A percentile compares a stretch with the other conserved stretches of the same genome.
phyloP scores from a whole-genome alignment of 2,329 filamentous ascomycete species.

The Chaetomiaceae sp. region DNA sequence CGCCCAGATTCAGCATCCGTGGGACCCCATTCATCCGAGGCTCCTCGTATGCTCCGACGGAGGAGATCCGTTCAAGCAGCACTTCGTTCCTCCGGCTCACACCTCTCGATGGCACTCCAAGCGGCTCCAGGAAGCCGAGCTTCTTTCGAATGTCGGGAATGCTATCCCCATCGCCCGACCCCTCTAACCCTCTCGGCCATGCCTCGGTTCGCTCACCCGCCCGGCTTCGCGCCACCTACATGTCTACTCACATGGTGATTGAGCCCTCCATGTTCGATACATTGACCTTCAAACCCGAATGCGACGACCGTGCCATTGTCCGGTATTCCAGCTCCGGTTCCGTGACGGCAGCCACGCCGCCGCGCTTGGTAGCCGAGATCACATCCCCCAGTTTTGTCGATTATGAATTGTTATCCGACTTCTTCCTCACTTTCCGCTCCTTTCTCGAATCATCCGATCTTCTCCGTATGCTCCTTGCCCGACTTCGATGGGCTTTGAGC shows the following conservation, averaged over 20 bases:
- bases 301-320: constrained; percentile 75
- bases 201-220: constrained; percentile 40
- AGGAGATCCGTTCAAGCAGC: constrained; percentile 64
- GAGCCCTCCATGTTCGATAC: constrained; percentile 77
- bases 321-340: constrained; percentile 70
- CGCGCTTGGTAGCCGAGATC: constrained; percentile 89
- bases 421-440: constrained; percentile 90
- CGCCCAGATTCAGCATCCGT: constrained; percentile 70
- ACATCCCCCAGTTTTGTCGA: constrained; percentile 94
- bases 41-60: constrained; percentile 74
- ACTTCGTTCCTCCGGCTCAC: constrained; percentile 45
- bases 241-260: constrained; percentile 49
- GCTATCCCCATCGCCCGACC: constrained; percentile 28
- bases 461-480: constrained; percentile 76
- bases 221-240: constrained; percentile 43
- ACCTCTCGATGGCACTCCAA: constrained; percentile 33
- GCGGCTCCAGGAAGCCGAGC: constrained; percentile 35
- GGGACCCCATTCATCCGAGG: constrained; percentile 75
- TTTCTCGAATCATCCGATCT: constrained; percentile 77
- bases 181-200: constrained; percentile 30
- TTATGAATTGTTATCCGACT: constrained; percentile 94
- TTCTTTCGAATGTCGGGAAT: constrained; percentile 37
- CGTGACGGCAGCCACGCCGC: constrained; percentile 84
- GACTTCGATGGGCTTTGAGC: constrained; percentile 80
- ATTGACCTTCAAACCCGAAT: constrained; percentile 72